phyloP scores from a whole-genome alignment of 73 alveolate species.

The Paramecium biaurelia region DNA sequence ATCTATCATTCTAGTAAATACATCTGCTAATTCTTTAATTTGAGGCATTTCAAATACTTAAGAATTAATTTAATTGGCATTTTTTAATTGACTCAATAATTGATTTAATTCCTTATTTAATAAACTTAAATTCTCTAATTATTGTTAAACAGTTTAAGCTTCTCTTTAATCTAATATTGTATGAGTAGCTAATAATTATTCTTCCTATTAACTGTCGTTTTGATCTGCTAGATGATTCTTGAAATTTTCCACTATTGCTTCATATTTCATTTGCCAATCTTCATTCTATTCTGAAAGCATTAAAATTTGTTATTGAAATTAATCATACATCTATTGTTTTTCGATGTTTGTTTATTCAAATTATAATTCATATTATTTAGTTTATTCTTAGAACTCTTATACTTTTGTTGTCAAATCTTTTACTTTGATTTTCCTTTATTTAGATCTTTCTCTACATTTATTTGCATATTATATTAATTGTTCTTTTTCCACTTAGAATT shows the following conservation, averaged over 20 bases:
- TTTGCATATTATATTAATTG: constrained; percentile 12
- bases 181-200: background rate
- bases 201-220: background rate
- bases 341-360: background rate
- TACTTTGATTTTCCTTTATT: constrained; percentile 29
- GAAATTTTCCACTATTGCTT: background rate
- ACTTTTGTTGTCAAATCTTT: background rate
- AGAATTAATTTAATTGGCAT: background rate
- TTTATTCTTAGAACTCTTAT: background rate
- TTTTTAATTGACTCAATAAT: background rate
- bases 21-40: background rate
- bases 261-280: constrained; percentile 5
- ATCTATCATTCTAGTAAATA: background rate
- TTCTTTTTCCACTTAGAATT: background rate
- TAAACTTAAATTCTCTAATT: background rate
- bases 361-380: background rate
- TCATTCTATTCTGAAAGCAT: background rate
- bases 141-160: background rate
- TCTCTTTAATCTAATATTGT: background rate
- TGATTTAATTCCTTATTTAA: background rate
- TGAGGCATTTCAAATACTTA: background rate
- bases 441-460: constrained; percentile 35
- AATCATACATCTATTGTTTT: background rate
- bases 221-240: background rate
- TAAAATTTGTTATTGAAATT: background rate